A percentile compares a stretch with the other conserved stretches of the same genome.
Conservation (phyloP, 768 basidiomycete genomes). For the Suillus lakei region DNA sequence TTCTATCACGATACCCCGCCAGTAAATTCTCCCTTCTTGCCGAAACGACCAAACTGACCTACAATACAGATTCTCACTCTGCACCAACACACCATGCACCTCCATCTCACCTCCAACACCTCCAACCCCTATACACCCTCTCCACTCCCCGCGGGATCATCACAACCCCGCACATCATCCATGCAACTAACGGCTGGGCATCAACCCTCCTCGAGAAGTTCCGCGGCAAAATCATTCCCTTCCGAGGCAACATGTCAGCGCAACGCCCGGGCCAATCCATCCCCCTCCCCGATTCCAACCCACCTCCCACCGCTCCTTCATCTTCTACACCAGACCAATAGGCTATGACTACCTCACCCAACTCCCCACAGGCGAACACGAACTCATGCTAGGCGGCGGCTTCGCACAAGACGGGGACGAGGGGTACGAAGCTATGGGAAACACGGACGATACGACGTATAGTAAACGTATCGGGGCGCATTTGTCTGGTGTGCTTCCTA, state of each 20-base stretch:
- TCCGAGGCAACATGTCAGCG: slow-evolving; percentile 65
- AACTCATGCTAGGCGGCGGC: slow-evolving; percentile 70
- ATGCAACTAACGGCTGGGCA: slow-evolving; percentile 86
- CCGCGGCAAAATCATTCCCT: slow-evolving; percentile 65
- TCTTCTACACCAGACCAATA: slow-evolving; percentile 52
- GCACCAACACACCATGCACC: slow-evolving; percentile 66
- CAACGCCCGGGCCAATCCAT: slow-evolving; percentile 54
- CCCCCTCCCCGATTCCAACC: slow-evolving; percentile 19
- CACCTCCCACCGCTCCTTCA: slow-evolving; percentile 53
- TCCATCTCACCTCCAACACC: slow-evolving; percentile 42
- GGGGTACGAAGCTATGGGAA: slow-evolving; percentile 40
- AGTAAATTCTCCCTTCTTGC: slow-evolving; percentile 38
- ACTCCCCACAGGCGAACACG: slow-evolving; percentile 47
- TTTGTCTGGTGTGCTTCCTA: slow-evolving; percentile 50
- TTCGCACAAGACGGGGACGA: slow-evolving; percentile 40
- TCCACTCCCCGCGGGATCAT: slow-evolving; percentile 65
- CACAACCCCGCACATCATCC: slow-evolving; percentile 66
- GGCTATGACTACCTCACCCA: slow-evolving; percentile 74
- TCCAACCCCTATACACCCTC: slow-evolving; percentile 51
- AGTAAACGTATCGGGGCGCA: slow-evolving; percentile 38
- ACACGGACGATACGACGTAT: slow-evolving; percentile 42
- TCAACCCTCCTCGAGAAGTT: slow-evolving; percentile 71
- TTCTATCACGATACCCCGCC: slow-evolving; percentile 51
- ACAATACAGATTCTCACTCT: slow-evolving; percentile 56
- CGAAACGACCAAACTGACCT: background rate